These are phyloP conservation scores for Uncinocarpus reesii DNA, from an alignment of 2,329 filamentous ascomycete genomes.

Conservation along the genomic window DNA sequence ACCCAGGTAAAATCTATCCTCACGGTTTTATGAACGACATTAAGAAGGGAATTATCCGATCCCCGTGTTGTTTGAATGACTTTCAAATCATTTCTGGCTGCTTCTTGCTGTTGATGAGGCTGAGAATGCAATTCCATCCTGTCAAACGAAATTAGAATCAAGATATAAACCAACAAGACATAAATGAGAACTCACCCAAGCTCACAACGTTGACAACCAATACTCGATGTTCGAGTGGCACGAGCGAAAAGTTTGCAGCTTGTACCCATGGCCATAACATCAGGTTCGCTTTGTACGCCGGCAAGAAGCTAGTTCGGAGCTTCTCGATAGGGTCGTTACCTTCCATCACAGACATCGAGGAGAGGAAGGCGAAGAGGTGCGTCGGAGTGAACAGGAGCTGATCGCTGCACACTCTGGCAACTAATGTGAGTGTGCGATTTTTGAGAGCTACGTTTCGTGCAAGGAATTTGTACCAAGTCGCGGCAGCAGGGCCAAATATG, in stretches of 20 bases:
- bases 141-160: neutral
- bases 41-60: no score
- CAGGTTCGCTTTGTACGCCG: conserved; percentile 72
- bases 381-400: conserved; percentile 75
- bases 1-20: no score
- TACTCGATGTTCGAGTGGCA: conserved; percentile 73
- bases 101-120: conserved; percentile 44
- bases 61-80: no score
- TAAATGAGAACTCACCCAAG: conserved; percentile 43
- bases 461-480: conserved; percentile 76
- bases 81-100: conserved; percentile 16
- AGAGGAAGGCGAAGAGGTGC: conserved; percentile 71
- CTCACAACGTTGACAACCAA: conserved; percentile 77
- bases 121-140: conserved; percentile 40
- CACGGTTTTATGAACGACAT: no score
- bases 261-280: conserved; percentile 81
- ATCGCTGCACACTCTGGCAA: conserved; percentile 68
- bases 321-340: conserved; percentile 57
- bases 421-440: conserved; percentile 56
- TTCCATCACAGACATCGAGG: conserved; percentile 74
- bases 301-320: conserved; percentile 58
- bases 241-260: conserved; percentile 73
- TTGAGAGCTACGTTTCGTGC: conserved; percentile 58
- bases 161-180: no score
- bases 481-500: conserved; percentile 79